Base-by-base conservation (phyloP, 805 yeast species). In the Saccharomycopsis schoenii region DNA sequence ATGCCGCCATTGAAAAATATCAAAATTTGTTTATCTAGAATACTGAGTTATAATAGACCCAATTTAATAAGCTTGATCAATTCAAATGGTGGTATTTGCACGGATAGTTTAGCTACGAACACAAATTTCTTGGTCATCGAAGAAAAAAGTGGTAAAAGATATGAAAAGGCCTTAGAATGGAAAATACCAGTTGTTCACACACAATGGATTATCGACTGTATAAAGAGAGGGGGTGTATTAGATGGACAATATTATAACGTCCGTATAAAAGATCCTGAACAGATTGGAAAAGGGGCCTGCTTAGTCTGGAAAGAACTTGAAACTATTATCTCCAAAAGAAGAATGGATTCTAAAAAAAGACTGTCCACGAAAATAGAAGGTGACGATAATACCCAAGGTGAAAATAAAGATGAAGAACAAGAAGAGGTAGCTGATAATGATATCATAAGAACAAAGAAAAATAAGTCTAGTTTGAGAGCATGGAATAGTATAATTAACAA, bases 81-180 rank as follows among this genome's bases (percentile, higher is more conserved):
- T 41, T 68, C 72, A 3, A 68, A 78, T 66, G 85, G 85, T 2
- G 89, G 86, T 2, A 71, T 69, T 19, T 77, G 78, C 1, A 76
- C 82, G 0, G 81, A 79, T 24, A 77, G 85, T 0, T 70, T 84
- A 42, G 78, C 83, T 1, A 71, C 73, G 9, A 70, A 75, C 5
- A 76, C 76, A 56, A 66, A 75, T 1, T 74, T 79, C 61, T 71
- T 84, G 0, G 74, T 84, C 3, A 77, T 83, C n/a, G 75, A 82
- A 36, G 82, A 78, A 56, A 70, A 70, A 29, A 67, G 71, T 17
- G 89, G 89, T 0, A 78, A 75, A 61, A 67, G 88, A 58, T 83
- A 75, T 66, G 72, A 72, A 15, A 80, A 80, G 61, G 80, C 83
- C 0, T 61, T 66, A 24, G 70, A 69, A 55, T 76, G 81, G 80